Evolutionary conservation across 2,329 filamentous ascomycete species (phyloP), one percentile per base, ranked within the genome.

Genomic region (Phyllosticta citrichinensis): DNA sequence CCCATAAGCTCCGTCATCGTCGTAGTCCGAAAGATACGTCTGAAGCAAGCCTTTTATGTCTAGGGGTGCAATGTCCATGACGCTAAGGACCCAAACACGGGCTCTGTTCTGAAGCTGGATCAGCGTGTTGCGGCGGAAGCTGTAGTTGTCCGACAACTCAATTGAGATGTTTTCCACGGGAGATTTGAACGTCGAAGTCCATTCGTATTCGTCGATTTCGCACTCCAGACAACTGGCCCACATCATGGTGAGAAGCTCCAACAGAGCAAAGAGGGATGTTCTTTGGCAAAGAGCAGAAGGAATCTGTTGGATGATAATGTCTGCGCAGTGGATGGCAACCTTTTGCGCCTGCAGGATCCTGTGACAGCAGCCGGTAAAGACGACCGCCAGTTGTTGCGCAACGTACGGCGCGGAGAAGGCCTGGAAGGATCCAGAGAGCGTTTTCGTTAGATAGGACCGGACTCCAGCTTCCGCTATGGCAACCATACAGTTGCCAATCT

Each of bases 161-260:
- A 99, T 83, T 0, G 85, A 86, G 22, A 99, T 89, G 52, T 88
- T 84, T 12, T 88, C 91, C 64, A 88, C 84, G 1, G 81, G 76
- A 0, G 92, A 97, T 3, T 81, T 85, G 71, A 96, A 95, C 2
- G 83, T 86, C 3, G 91, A 89, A 63, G 87, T 86, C 76, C 91
- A 95, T 58, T 91, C 86, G 69, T 97, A 99, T 68, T 95, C 86
- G 67, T 99, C 93, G 0, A 92, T 92, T 72, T 99, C 94, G 12
- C 88, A 88, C 71, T 99, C 93, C 17, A 99, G 79, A 70, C 94
- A 99, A 69, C 91, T 93, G 55, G 85, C 85, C 93, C 93, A 99
- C 87, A 99, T 91, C 27, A 99, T 82, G 3, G 91, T 93, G 19
- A 99, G 78, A 3, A 99, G 82, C 72, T 99, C 95, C 10, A 99